Evolutionary conservation across 805 yeast species (phyloP).

Genomic region (Hermanozyma aechmeae): DNA sequence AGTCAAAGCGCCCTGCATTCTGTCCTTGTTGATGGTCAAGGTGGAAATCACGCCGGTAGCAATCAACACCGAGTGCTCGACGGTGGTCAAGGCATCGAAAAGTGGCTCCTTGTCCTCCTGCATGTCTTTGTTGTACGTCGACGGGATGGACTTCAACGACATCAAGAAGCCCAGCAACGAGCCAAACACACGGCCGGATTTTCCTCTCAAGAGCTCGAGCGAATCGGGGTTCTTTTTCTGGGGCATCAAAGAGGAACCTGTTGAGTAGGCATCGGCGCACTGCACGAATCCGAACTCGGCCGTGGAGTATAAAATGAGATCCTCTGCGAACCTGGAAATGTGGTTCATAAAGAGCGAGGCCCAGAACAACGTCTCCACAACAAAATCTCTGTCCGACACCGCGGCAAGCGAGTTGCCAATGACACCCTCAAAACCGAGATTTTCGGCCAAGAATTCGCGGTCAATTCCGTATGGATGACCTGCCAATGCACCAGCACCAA

Average conservation of each 20-base stretch:
- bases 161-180: conserved; percentile 90
- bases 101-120: conserved; percentile 99
- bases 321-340: conserved; percentile 89
- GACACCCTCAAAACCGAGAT: conserved; percentile 71
- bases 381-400: conserved; percentile 95
- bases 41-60: conserved; percentile 97
- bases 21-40: conserved; percentile 56
- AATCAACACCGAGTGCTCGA: conserved; percentile 86
- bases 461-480: conserved; percentile 99
- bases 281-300: conserved; percentile 95
- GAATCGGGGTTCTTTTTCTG: conserved; percentile 98
- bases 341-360: conserved; percentile 91
- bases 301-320: conserved; percentile 88
- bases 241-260: conserved; percentile 98
- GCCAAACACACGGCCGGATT: conserved; percentile 96
- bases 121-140: conserved; percentile 95
- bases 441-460: conserved; percentile 77
- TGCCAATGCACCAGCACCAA: conserved; percentile 97
- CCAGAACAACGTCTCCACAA: conserved; percentile 95
- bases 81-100: conserved; percentile 82
- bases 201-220: conserved; percentile 89
- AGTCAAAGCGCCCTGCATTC: conserved; percentile 82
- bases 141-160: conserved; percentile 95
- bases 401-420: conserved; percentile 97
- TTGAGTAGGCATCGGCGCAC: conserved; percentile 94